Evolutionary conservation across 2,329 filamentous ascomycete species (phyloP).

Genomic region (Rhytidhysteron rufulum): DNA sequence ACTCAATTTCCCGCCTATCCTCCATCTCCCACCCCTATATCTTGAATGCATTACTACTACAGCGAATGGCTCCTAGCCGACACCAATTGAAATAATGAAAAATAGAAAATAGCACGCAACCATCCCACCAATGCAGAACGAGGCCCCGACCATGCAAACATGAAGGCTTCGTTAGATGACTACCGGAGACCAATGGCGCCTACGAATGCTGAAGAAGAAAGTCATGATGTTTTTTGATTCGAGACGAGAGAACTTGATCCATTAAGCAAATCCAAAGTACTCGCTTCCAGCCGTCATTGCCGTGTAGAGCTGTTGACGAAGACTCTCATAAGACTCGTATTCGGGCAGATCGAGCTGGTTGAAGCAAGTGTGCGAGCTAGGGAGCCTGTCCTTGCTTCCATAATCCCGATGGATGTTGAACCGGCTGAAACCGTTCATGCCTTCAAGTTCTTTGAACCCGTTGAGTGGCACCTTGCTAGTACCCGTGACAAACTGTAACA

Average conservation of each 20-base stretch:
- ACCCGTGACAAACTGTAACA: slow-evolving; percentile 96
- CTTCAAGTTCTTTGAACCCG: slow-evolving; percentile 97
- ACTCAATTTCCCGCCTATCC: background rate
- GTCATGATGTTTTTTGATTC: slow-evolving; percentile 1
- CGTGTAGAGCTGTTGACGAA: slow-evolving; percentile 84
- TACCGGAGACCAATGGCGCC: background rate
- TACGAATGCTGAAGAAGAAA: slow-evolving; percentile 1
- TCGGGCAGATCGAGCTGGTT: slow-evolving; percentile 98
- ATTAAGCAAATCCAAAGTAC: slow-evolving; percentile 92
- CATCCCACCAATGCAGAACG: slow-evolving; percentile 3
- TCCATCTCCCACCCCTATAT: background rate
- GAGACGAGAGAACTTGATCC: background rate
- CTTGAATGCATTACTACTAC: slow-evolving; percentile 1
- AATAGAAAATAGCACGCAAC: background rate
- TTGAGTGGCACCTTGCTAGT: slow-evolving; percentile 98
- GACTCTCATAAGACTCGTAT: slow-evolving; percentile 91
- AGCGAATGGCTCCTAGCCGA: background rate
- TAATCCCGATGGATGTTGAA: slow-evolving; percentile 99
- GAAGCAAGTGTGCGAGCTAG: slow-evolving; percentile 97
- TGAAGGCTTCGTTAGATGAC: background rate
- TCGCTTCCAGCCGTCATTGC: slow-evolving; percentile 98
- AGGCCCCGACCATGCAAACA: slow-evolving; percentile 1
- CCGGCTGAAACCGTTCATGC: slow-evolving; percentile 96
- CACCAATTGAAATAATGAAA: background rate
- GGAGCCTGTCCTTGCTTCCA: slow-evolving; percentile 90